Conservation (phyloP, 1,284 basidiomycete genomes). For the Leccinum cinnamomeum region DNA sequence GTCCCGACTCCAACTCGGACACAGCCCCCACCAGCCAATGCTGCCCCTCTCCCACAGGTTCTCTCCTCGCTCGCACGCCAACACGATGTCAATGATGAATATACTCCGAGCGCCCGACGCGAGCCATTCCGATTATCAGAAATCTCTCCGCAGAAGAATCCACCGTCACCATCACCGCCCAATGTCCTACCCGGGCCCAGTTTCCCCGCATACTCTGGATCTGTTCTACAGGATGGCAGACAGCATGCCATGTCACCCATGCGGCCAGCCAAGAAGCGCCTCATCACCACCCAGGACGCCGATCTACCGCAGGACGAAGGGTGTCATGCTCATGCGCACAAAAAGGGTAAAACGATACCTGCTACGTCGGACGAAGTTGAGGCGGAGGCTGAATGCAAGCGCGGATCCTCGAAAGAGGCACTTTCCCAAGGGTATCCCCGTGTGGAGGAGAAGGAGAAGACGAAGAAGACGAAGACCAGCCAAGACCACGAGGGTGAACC, state of each 20-base stretch:
- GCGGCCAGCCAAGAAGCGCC: slow-evolving; percentile 39
- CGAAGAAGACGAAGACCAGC: neutral
- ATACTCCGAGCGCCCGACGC: slow-evolving; percentile 17
- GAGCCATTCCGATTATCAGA: slow-evolving; percentile 47
- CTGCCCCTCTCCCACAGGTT: neutral
- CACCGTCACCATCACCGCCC: slow-evolving; percentile 3
- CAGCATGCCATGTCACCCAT: slow-evolving; percentile 24
- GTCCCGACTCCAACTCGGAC: neutral
- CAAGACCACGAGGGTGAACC: slow-evolving; percentile 4
- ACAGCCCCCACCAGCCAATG: neutral
- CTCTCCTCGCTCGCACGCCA: neutral
- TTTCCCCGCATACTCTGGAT: slow-evolving; percentile 12
- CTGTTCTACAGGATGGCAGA: slow-evolving; percentile 20
- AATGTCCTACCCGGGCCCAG: slow-evolving; percentile 4
- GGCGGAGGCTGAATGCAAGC: slow-evolving; percentile 6
- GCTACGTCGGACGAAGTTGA: neutral
- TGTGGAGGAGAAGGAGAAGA: slow-evolving; percentile 1
- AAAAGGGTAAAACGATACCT: slow-evolving; percentile 30
- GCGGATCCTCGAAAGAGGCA: slow-evolving; percentile 24
- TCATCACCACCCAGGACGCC: slow-evolving; percentile 10
- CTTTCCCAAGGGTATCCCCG: slow-evolving; percentile 12
- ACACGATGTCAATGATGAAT: neutral
- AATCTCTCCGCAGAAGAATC: slow-evolving; percentile 46
- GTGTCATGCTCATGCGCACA: slow-evolving; percentile 20
- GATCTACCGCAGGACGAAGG: slow-evolving; percentile 20